Percentiles rank a stretch among this genome's conserved stretches.
Conservation (phyloP, 192 early-diverging fungal species). For the Entomortierella lignicola region DNA sequence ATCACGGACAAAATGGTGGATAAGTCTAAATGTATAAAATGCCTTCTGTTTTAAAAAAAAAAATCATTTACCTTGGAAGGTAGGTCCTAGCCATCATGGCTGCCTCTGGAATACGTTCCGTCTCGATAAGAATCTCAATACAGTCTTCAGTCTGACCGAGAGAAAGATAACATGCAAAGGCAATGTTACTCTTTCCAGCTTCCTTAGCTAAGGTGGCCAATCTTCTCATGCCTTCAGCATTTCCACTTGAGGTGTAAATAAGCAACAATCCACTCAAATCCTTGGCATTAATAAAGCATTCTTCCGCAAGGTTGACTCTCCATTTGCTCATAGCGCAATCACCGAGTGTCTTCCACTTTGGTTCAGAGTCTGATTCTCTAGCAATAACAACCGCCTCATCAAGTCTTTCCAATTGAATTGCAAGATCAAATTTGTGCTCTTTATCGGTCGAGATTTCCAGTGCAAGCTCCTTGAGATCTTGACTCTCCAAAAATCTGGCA, state of each 20-base stretch:
- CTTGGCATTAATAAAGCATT: slow-evolving; percentile 88
- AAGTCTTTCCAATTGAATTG: slow-evolving; percentile 87
- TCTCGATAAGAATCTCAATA: slow-evolving; percentile 86
- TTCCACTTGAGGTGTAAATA: slow-evolving; percentile 91
- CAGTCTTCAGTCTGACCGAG: slow-evolving; percentile 83
- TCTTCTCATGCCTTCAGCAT: slow-evolving; percentile 77
- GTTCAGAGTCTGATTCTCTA: slow-evolving; percentile 80
- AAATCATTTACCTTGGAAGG: slow-evolving; percentile 67
- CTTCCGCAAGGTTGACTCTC: slow-evolving; percentile 92
- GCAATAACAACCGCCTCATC: slow-evolving; percentile 92
- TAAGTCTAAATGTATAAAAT: neutral
- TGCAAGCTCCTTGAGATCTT: slow-evolving; percentile 92
- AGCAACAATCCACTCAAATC: slow-evolving; percentile 93
- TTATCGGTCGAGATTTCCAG: slow-evolving; percentile 93
- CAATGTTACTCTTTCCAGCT: slow-evolving; percentile 92
- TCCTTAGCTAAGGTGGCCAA: slow-evolving; percentile 75
- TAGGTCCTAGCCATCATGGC: slow-evolving; percentile 95
- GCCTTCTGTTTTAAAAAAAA: neutral
- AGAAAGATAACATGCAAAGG: slow-evolving; percentile 86
- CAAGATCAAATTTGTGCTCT: slow-evolving; percentile 97
- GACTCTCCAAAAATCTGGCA: slow-evolving; percentile 95
- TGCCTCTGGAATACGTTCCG: slow-evolving; percentile 95
- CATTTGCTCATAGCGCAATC: slow-evolving; percentile 90
- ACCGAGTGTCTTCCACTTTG: slow-evolving; percentile 95
- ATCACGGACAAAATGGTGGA: neutral